These are phyloP conservation scores for Aspergillus nidulans DNA, from an alignment of 495 filamentous ascomycete species.

Conservation along the genomic window DNA sequence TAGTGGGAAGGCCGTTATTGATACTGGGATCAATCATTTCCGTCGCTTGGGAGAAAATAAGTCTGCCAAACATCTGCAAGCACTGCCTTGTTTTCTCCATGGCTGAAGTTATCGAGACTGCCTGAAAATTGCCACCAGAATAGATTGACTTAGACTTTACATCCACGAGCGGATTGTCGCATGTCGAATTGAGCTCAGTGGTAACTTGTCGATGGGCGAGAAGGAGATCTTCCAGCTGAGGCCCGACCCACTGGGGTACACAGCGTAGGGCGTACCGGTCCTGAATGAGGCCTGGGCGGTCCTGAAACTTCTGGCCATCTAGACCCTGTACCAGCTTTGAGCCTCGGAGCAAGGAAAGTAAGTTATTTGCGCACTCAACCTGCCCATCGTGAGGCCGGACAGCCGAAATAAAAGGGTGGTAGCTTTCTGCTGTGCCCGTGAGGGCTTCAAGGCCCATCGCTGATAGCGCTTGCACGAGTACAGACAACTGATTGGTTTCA, in stretches of 20 bases:
- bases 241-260: conserved; percentile 61
- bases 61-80: conserved; percentile 53
- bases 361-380: conserved; percentile 52
- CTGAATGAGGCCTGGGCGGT: conserved; percentile 44
- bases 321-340: conserved; percentile 27
- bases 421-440: conserved; percentile 50
- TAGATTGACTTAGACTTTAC: conserved; percentile 29
- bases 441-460: conserved; percentile 45
- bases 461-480: conserved; percentile 55
- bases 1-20: conserved; percentile 57
- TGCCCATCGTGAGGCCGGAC: conserved; percentile 61
- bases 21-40: conserved; percentile 55
- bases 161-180: conserved; percentile 62
- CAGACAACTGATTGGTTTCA: conserved; percentile 52
- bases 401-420: conserved; percentile 55
- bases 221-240: conserved; percentile 56
- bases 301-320: conserved; percentile 18
- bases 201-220: conserved; percentile 53
- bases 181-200: conserved; percentile 58
- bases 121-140: conserved; percentile 64
- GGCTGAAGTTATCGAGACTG: conserved; percentile 54
- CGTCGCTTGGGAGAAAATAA: conserved; percentile 55
- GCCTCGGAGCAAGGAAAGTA: conserved; percentile 46
- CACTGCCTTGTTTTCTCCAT: conserved; percentile 57
- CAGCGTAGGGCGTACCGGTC: conserved; percentile 61